Conservation (phyloP, 1,139 yeast genomes). For the Candida frijolesensis region DNA sequence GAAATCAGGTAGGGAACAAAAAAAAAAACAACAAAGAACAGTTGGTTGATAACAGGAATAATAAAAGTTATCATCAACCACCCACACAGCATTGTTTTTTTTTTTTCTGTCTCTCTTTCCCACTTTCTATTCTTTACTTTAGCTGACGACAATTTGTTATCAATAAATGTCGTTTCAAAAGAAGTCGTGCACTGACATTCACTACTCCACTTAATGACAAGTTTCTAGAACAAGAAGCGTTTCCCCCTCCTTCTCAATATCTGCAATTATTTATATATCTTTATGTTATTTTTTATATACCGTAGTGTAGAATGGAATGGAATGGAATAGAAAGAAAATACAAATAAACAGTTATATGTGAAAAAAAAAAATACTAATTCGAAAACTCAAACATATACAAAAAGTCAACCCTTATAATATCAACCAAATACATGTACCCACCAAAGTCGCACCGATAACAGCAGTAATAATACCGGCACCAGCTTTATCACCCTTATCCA, state of each 20-base stretch:
- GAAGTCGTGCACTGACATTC: too few relatives aligned
- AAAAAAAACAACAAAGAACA: neutral
- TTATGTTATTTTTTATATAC: neutral
- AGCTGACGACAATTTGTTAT: neutral
- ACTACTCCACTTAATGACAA: too few relatives aligned
- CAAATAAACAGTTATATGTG: neutral
- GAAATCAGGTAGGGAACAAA: neutral
- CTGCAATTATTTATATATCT: neutral
- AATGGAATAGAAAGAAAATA: too few relatives aligned
- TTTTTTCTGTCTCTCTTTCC: neutral
- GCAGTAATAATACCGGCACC: conserved; percentile 91
- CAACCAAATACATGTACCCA: conserved; percentile 77
- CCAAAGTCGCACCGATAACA: conserved; percentile 62
- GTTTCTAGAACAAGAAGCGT: too few relatives aligned
- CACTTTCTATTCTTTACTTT: neutral
- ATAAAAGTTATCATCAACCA: neutral
- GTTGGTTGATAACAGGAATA: too few relatives aligned
- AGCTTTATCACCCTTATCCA: conserved; percentile 69
- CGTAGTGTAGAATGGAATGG: neutral
- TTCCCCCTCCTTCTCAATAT: neutral
- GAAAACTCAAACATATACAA: neutral
- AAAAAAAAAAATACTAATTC: neutral
- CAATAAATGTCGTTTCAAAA: neutral
- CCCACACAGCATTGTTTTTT: neutral
- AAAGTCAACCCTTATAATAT: conserved; percentile 26